Conservation (phyloP, 257 asterid genomes). For the Solanum chilense region DNA sequence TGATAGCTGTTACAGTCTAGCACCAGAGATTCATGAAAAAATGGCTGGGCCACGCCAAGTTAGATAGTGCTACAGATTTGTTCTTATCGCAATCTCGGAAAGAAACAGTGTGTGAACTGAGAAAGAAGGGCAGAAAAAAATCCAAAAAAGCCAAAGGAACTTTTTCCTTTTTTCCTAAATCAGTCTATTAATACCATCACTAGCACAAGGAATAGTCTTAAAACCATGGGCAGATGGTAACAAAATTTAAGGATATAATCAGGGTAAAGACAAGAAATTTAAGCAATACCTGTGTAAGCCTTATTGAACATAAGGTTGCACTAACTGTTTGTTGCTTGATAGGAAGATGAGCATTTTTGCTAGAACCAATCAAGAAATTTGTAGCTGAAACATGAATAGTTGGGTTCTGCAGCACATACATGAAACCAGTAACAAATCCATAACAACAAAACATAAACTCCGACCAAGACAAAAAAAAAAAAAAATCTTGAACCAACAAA, state of each 20-base stretch:
- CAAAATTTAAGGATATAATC: not conserved
- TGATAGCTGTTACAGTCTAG: not conserved
- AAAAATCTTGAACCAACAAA: not conserved
- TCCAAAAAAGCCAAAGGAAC: not conserved
- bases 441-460: not conserved
- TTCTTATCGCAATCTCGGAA: not conserved
- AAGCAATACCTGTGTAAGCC: slow-evolving; percentile 44
- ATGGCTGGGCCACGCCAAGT: not conserved
- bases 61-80: not conserved
- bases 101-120: not conserved
- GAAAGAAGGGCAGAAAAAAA: not conserved
- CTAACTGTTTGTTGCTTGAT: slow-evolving; percentile 47
- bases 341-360: slow-evolving; percentile 52
- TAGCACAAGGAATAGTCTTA: not conserved
- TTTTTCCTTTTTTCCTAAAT: not conserved
- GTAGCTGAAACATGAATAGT: slow-evolving; percentile 38
- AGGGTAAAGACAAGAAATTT: not conserved
- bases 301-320: slow-evolving; percentile 43
- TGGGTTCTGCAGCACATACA: slow-evolving; percentile 42
- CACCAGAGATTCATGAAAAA: not conserved
- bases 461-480: not conserved
- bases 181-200: not conserved
- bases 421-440: not conserved
- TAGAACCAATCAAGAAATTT: slow-evolving; percentile 55
- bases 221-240: not conserved